phyloP scores from a whole-genome alignment of 345 rosid species.

The Carallia brachiata region DNA sequence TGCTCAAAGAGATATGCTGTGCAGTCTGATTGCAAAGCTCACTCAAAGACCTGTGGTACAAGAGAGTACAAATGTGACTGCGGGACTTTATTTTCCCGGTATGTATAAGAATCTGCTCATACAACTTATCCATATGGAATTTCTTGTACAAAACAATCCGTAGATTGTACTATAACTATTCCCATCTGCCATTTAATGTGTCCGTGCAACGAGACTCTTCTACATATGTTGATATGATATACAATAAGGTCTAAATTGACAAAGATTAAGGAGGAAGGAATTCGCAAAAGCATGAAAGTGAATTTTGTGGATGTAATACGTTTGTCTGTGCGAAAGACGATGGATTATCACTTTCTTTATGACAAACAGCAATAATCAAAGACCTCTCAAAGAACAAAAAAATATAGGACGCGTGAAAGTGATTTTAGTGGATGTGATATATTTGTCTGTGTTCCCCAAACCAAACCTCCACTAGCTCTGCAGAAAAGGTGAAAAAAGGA shows the following conservation, averaged over 20 bases:
- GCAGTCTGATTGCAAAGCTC: conserved; percentile 99
- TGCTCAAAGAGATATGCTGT: conserved; percentile 93
- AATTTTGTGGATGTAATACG: conserved; percentile 6
- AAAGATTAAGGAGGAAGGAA: not conserved
- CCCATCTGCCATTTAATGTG: no score
- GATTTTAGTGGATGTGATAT: conserved; percentile 20
- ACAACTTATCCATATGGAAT: not conserved
- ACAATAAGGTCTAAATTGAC: not conserved
- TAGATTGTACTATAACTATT: no score
- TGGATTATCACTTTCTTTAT: not conserved
- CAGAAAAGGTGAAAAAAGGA: not conserved
- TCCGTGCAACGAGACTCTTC: no score
- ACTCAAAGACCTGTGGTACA: conserved; percentile 95
- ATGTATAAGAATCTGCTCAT: not conserved
- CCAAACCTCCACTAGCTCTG: conserved; percentile 4
- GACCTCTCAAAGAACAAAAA: conserved; percentile 11
- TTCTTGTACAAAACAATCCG: no score
- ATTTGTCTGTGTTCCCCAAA: conserved; percentile 10
- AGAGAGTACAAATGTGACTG: conserved; percentile 96
- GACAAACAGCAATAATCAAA: conserved; percentile 1
- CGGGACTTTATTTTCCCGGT: conserved; percentile 93
- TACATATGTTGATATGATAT: not conserved
- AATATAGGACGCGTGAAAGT: conserved; percentile 8
- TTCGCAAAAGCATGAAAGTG: conserved; percentile 12
- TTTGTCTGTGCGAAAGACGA: conserved; percentile 5